phyloP scores from a whole-genome alignment of 257 asterid species.

The Apocynum venetum region DNA sequence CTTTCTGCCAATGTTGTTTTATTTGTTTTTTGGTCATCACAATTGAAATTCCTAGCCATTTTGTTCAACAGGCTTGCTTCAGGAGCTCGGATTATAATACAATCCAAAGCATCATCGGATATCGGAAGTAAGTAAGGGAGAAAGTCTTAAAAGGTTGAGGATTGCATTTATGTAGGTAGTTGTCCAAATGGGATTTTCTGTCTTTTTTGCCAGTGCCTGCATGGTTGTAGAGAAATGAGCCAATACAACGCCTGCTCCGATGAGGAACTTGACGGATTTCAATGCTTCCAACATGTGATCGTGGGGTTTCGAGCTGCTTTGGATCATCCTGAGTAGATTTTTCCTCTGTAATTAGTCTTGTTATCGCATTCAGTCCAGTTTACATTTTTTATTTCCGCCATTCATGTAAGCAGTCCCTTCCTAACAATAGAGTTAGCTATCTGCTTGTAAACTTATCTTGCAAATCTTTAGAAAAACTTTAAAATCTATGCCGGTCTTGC shows the following conservation, averaged over 20 bases:
- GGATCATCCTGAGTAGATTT: neutral
- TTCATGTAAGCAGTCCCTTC: neutral
- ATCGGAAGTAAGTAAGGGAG: constrained; percentile 12
- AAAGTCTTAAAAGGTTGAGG: neutral
- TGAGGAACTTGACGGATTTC: neutral
- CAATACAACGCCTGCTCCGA: neutral
- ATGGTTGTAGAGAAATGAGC: constrained; percentile 7
- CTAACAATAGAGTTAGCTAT: neutral
- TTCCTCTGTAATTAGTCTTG: neutral
- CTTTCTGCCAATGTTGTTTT: neutral
- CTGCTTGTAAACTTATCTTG: neutral
- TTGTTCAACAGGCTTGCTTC: constrained; percentile 79
- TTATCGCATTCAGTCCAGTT: neutral
- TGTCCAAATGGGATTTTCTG: constrained; percentile 3
- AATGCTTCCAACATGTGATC: neutral
- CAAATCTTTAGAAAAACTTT: neutral
- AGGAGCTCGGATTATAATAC: constrained; percentile 96
- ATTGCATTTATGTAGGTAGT: neutral
- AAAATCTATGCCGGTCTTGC: neutral
- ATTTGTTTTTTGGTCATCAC: constrained; percentile 22
- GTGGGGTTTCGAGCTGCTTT: neutral
- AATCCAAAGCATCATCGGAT: constrained; percentile 46
- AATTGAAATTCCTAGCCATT: constrained; percentile 32
- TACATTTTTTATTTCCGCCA: neutral
- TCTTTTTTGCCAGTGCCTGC: constrained; percentile 11